phyloP scores from a whole-genome alignment of 257 asterid species.

The Solanum sejunctum region DNA sequence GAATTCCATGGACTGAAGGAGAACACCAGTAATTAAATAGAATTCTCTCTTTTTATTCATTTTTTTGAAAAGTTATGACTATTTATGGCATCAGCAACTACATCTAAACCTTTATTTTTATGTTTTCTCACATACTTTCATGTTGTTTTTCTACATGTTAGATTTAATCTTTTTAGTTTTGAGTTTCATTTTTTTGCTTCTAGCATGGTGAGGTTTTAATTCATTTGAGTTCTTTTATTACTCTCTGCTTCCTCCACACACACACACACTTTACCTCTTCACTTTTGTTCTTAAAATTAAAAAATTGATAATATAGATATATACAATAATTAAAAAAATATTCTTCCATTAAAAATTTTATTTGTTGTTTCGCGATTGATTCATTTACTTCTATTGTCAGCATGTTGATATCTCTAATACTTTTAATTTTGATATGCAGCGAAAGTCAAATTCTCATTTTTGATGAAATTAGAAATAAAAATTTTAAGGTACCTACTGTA shows the following conservation, averaged over 20 bases:
- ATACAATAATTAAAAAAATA: no score
- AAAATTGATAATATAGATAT: neutral
- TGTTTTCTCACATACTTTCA: no score
- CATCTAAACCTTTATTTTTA: no score
- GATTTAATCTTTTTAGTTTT: neutral
- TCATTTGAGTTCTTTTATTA: neutral
- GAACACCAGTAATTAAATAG: no score
- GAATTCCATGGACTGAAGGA: no score
- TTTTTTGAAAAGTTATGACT: no score
- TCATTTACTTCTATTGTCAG: neutral
- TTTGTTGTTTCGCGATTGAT: neutral
- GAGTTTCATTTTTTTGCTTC: neutral
- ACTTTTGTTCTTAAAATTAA: neutral
- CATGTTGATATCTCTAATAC: neutral
- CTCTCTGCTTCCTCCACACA: neutral
- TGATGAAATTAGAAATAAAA: neutral
- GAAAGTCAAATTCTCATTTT: no score
- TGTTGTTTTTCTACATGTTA: neutral
- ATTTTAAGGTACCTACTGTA: neutral
- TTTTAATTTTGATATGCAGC: neutral
- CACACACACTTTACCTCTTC: neutral
- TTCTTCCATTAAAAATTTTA: neutral
- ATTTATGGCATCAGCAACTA: no score
- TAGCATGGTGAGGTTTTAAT: neutral
- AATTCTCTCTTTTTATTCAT: no score